Conservation (phyloP, 495 filamentous ascomycete species). For the Hypoxylon intermedium region DNA sequence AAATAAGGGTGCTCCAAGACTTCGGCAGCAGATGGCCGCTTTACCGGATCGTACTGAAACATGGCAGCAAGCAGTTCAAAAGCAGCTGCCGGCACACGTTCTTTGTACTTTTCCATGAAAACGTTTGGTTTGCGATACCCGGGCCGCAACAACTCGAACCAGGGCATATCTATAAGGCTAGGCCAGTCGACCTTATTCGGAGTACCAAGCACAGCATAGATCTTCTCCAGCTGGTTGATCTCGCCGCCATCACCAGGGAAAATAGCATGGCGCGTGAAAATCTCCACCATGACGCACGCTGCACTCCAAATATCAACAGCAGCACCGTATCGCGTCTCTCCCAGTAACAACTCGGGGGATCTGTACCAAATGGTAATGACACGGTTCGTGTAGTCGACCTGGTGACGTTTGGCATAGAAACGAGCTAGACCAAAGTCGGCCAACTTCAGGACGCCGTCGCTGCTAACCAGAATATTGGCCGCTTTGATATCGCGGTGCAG, state of each 20-base stretch:
- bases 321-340: constrained; percentile 92
- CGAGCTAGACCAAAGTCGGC: constrained; percentile 98
- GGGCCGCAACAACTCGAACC: constrained; percentile 90
- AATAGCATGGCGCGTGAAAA: constrained; percentile 93
- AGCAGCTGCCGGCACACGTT: constrained; percentile 73
- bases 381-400: constrained; percentile 97
- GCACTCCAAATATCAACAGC: constrained; percentile 98
- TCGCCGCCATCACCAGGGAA: constrained; percentile 95
- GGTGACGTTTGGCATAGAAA: constrained; percentile 90
- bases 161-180: constrained; percentile 86
- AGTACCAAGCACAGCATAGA: constrained; percentile 90
- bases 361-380: constrained; percentile 99
- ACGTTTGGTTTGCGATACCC: constrained; percentile 73
- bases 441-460: constrained; percentile 83
- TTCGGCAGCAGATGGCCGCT: constrained; percentile 83
- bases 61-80: constrained; percentile 82
- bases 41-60: constrained; percentile 85
- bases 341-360: constrained; percentile 88
- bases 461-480: constrained; percentile 93
- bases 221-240: constrained; percentile 94
- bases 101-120: constrained; percentile 85
- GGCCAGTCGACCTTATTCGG: constrained; percentile 88
- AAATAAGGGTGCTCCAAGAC: constrained; percentile 93
- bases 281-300: constrained; percentile 94
- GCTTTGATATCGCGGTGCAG: constrained; percentile 96